phyloP scores from a whole-genome alignment of 345 rosid species.

The Punica granatum region DNA sequence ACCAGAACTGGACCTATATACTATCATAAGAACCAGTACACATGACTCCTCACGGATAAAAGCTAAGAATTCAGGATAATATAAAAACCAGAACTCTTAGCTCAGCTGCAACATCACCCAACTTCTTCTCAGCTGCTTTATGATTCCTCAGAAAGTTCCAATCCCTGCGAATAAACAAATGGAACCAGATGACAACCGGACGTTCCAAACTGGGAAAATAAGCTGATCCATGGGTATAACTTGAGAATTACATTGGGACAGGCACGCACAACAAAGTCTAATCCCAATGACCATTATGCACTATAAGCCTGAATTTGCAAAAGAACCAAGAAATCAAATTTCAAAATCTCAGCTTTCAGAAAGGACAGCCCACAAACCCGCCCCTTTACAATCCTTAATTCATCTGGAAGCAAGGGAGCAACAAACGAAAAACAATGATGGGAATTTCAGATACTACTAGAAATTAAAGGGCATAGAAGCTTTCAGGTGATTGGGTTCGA shows the following conservation, averaged over 20 bases:
- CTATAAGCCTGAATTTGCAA: neutral
- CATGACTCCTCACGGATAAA: neutral
- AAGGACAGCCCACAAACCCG: neutral
- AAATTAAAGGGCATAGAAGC: neutral
- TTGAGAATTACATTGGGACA: neutral
- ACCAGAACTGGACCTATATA: neutral
- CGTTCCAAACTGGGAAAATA: neutral
- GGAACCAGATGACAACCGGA: neutral
- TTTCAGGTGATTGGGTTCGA: neutral
- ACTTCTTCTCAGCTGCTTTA: neutral
- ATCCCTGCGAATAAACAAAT: slow-evolving; percentile 1
- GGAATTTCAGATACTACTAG: neutral
- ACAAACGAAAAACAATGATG: neutral
- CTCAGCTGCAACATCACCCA: neutral
- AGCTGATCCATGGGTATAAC: too few relatives aligned
- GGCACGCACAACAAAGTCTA: neutral
- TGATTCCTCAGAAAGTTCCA: neutral
- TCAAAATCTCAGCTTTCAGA: neutral
- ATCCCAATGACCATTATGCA: neutral
- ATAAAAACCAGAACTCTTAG: neutral
- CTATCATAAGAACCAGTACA: neutral
- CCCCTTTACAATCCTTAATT: neutral
- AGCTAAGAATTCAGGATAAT: neutral
- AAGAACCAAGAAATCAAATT: neutral
- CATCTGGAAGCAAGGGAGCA: slow-evolving; percentile 1